These are phyloP conservation scores for Trichoderma asperellum DNA, from an alignment of 2,329 filamentous ascomycete species.

Conservation along the genomic window DNA sequence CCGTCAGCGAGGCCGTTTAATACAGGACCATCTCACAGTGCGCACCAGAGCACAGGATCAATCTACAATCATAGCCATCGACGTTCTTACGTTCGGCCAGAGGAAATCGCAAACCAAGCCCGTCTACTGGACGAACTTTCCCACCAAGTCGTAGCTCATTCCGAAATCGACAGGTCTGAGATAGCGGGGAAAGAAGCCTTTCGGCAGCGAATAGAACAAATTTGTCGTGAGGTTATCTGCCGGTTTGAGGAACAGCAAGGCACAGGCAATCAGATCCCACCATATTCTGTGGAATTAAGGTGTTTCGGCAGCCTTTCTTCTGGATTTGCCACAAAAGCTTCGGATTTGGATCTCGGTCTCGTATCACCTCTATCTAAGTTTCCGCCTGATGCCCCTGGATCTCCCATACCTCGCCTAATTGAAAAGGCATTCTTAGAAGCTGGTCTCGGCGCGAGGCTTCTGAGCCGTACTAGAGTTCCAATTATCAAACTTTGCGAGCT, in stretches of 20 bases:
- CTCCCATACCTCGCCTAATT: slow-evolving; percentile 71
- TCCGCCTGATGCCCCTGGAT: slow-evolving; percentile 57
- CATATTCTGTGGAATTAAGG: slow-evolving; percentile 65
- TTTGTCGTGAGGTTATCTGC: slow-evolving; percentile 64
- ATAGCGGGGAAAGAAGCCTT: slow-evolving; percentile 73
- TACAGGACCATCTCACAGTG: slow-evolving; percentile 32
- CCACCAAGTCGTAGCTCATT: slow-evolving; percentile 51
- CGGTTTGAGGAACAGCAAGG: slow-evolving; percentile 53
- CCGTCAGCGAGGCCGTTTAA: slow-evolving; percentile 21
- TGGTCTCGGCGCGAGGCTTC: slow-evolving; percentile 74
- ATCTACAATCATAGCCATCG: slow-evolving; percentile 43
- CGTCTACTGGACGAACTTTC: slow-evolving; percentile 55
- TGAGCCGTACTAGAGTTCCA: slow-evolving; percentile 79
- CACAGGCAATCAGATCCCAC: slow-evolving; percentile 51
- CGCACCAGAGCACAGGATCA: slow-evolving; percentile 19
- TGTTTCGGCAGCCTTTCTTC: slow-evolving; percentile 84
- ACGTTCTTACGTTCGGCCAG: slow-evolving; percentile 42
- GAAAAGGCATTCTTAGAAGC: slow-evolving; percentile 74
- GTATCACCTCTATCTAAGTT: slow-evolving; percentile 65
- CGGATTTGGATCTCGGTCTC: slow-evolving; percentile 87
- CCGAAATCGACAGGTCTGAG: slow-evolving; percentile 67
- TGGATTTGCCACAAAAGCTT: slow-evolving; percentile 84
- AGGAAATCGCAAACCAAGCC: slow-evolving; percentile 55
- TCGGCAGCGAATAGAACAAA: slow-evolving; percentile 63
- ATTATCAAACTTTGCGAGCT: slow-evolving; percentile 85